A percentile compares a stretch with the other conserved stretches of the same genome.
These are phyloP conservation scores for Kodamaea fungicola DNA, from an alignment of 1,139 yeast genomes.

Conservation along the genomic window DNA sequence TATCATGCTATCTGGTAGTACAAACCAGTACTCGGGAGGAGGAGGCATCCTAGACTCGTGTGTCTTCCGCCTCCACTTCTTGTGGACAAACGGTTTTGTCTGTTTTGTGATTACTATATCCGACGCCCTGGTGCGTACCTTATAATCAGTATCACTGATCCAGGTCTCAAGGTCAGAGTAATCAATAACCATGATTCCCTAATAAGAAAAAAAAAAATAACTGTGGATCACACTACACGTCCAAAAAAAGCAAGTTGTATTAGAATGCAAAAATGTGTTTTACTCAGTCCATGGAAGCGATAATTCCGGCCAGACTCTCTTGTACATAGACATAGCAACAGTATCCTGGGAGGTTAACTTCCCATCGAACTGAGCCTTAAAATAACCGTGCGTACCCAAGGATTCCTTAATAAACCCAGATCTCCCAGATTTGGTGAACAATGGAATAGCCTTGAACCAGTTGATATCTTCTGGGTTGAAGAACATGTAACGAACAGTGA, in stretches of 20 bases:
- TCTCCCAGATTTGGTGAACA: slow-evolving; percentile 89
- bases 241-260: not conserved
- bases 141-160: slow-evolving; percentile 1
- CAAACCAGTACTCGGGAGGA: slow-evolving; percentile 3
- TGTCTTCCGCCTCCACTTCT: not conserved
- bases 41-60: not conserved
- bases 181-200: slow-evolving; percentile 1
- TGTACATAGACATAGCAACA: slow-evolving; percentile 90
- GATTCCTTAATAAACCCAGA: slow-evolving; percentile 92
- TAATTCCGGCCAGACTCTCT: slow-evolving; percentile 83
- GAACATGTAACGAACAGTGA: slow-evolving; percentile 96
- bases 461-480: slow-evolving; percentile 86
- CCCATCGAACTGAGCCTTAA: slow-evolving; percentile 93
- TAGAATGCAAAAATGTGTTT: slow-evolving; percentile 5
- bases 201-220: not conserved
- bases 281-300: slow-evolving; percentile 29
- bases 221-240: not conserved
- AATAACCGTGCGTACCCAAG: slow-evolving; percentile 97
- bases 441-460: slow-evolving; percentile 88
- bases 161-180: slow-evolving; percentile 2
- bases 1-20: not conserved
- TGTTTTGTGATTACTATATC: not conserved
- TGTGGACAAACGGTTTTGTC: slow-evolving; percentile 2
- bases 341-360: slow-evolving; percentile 88
- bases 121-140: not conserved